Base-by-base conservation (phyloP, 1,284 basidiomycete species). In the Melampsora medusae region DNA sequence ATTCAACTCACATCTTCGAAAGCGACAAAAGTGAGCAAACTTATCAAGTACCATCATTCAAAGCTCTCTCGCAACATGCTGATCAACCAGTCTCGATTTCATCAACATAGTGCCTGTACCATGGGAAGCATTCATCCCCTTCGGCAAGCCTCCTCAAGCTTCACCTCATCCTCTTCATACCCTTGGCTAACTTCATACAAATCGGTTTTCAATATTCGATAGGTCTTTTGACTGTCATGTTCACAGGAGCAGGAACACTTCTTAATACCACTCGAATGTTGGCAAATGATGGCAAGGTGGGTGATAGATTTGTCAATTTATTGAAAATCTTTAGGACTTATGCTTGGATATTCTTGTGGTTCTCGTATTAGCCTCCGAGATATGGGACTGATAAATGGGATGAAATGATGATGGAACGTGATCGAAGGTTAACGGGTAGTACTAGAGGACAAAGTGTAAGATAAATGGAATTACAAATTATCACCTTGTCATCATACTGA, bases 381-480 rank as follows among this genome's bases (percentile, higher is more conserved):
- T 93, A 95, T 82, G 87, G 88, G 77, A 82, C 94, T 53, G 94
- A 97, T 81, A 84, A 87, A 42, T 97, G 93, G 93, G 93, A 97
- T 79, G 87, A 91, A 73, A 92, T 92, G 91, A 92, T 97, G 92
- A 92, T 96, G 90, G 88, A 90, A 81, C 86, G 93, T 77, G 94
- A 97, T 85, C 86, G 87, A 81, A 86, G 91, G 80, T 84, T 97
- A 82, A 96, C 93, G n/a, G 94, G 94, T 22, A 91, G 91, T 81
- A 82, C 85, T 81, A 87, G 94, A 80, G 92, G 92, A 69, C 93
- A 97, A 84, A 86, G 86, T 83, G 93, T 94, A 82, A 82, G 91
- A 31, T 38, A 31, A 17, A 50, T 61, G 12, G 14, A 33, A 10
- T n/a, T 56, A 56, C 6, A 56, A n/a, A 60, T 22, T 49, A 42